Base-by-base conservation (phyloP, 1,139 yeast genomes). In the Kodamaea sp. region DNA sequence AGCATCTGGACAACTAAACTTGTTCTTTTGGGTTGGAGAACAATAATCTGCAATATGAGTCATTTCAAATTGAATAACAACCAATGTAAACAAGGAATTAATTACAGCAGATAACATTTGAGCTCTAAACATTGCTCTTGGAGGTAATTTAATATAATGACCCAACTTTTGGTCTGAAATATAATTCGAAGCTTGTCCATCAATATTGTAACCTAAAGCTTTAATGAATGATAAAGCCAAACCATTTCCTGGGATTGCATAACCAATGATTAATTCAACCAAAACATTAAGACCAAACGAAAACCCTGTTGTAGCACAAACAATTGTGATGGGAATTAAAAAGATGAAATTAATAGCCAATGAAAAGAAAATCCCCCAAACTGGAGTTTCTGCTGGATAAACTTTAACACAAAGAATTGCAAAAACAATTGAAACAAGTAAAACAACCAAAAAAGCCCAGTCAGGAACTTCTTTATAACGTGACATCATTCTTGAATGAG, bases 91-190 rank as follows among this genome's bases (percentile, higher is more conserved):
- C 10, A 58, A 41, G 4, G 58, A 54, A 35, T 53, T 50, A 8
- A 64, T 38, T 24, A 64, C 39, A 1, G 62, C 57, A 1, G 69
- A 60, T 12, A 63, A 38, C 35, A 65, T 44, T 44, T 65, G 71
- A 6, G 62, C 60, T 33, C 63, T 50, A 51, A 65, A 65, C 29
- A 64, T 53, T 0, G 69, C 61, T 38, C 58, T 48, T 3, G 71
- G 70, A 0, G 70, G 67, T 5, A 65, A 43, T 35, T 62, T 58
- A 15, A 63, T 39, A 46, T 65, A 65, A 42, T 65, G 70, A 0
- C 61, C 70, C 44, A 62, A 46, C 36, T 65, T 65, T 43, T 63
- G 70, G 43, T 63, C 69, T 2, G 65, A 53, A 24, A 64, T 59
- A 43, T 65, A 65, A 44, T 63, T 63, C 38, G 63, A 57, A 3